Evolutionary conservation across 2,329 filamentous ascomycete species (phyloP).

Genomic region (Neofusicoccum sp.): DNA sequence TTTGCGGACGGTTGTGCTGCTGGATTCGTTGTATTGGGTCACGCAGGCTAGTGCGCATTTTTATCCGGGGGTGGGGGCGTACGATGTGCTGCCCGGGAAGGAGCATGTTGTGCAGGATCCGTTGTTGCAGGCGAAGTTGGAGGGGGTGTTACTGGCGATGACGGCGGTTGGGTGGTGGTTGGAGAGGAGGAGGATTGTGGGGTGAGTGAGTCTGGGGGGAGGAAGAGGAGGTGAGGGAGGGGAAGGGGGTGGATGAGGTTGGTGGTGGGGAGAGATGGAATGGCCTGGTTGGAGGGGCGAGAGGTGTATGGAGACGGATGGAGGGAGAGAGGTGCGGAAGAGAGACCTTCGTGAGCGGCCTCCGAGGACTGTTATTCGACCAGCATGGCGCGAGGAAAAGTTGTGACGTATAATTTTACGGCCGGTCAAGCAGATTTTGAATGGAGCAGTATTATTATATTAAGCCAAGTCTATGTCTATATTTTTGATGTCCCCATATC

Average conservation of each 20-base stretch:
- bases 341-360: not conserved
- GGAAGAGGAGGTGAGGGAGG: not conserved
- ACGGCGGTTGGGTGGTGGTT: slow-evolving; percentile 8
- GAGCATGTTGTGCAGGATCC: not conserved
- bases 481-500: not conserved
- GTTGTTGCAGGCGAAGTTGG: slow-evolving; percentile 13
- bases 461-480: slow-evolving; percentile 9
- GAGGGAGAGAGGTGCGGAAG: not conserved
- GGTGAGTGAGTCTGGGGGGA: not conserved
- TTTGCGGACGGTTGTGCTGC: slow-evolving; percentile 26
- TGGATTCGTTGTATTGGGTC: slow-evolving; percentile 49
- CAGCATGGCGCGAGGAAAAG: no score
- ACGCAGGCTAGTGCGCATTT: slow-evolving; percentile 48
- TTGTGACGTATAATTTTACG: no score
- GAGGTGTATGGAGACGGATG: not conserved
- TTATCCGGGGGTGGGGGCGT: slow-evolving; percentile 42
- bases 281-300: not conserved
- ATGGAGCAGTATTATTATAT: not conserved
- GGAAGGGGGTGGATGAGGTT: not conserved
- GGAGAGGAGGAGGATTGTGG: slow-evolving; percentile 16
- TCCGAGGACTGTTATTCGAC: not conserved
- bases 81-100: not conserved
- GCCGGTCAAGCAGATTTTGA: not conserved
- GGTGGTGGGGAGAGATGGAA: not conserved
- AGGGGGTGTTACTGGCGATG: slow-evolving; percentile 1